Percentiles rank a stretch among this genome's conserved stretches.
Conservation (phyloP, 345 rosid species). For the Dipteronia dyeriana region DNA sequence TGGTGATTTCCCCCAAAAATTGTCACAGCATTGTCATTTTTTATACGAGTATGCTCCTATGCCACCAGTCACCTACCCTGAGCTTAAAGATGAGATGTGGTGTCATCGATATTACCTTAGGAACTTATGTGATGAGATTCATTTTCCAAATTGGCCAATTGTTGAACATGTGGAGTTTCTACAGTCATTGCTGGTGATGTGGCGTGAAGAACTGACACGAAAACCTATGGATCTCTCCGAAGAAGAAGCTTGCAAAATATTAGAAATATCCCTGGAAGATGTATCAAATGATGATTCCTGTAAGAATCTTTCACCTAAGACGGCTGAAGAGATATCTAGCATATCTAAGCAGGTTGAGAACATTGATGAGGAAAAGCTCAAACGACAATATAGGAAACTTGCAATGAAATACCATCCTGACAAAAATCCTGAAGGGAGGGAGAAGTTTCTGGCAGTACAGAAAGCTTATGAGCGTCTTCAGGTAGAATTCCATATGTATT, state of each 20-base stretch:
- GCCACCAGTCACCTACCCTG: constrained; percentile 99
- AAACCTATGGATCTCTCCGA: constrained; percentile 99
- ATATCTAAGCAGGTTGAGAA: constrained; percentile 90
- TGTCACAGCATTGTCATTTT: constrained; percentile 96
- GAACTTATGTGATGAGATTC: constrained; percentile 91
- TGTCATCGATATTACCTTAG: constrained; percentile 97
- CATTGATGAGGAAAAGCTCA: constrained; percentile 97
- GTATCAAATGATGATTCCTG: constrained; percentile 52
- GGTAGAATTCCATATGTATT: constrained; percentile 44
- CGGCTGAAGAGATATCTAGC: constrained; percentile 53
- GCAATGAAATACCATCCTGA: constrained; percentile 99
- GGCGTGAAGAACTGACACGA: constrained; percentile 99
- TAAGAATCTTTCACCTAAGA: constrained; percentile 40
- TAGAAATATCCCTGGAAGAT: constrained; percentile 88
- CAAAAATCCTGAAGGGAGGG: constrained; percentile 99
- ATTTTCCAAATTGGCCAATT: constrained; percentile 94
- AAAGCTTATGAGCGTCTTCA: constrained; percentile 98
- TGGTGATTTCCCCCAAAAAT: constrained; percentile 96
- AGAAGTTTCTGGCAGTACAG: constrained; percentile 95
- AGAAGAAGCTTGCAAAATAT: constrained; percentile 94
- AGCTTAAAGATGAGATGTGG: constrained; percentile 99
- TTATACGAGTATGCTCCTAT: constrained; percentile 97
- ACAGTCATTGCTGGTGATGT: constrained; percentile 94
- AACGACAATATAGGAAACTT: constrained; percentile 99
- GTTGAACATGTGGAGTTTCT: constrained; percentile 98